phyloP scores from a whole-genome alignment of 805 yeast species.

The Saccharomycopsis sp. region DNA sequence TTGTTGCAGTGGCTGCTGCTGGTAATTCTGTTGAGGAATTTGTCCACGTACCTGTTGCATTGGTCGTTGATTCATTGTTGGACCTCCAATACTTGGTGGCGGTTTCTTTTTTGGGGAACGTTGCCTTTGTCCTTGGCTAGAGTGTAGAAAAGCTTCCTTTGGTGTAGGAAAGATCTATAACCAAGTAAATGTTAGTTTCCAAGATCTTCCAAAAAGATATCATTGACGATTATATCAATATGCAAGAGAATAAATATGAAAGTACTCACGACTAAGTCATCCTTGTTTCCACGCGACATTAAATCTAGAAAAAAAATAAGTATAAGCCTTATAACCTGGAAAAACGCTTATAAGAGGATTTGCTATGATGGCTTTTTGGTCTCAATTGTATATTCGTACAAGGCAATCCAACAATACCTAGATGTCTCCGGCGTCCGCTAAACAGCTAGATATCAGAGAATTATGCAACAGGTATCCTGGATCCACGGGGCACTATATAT shows the following conservation, averaged over 20 bases:
- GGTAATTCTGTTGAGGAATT: slow-evolving; percentile 16
- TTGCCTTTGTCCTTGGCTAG: slow-evolving; percentile 5
- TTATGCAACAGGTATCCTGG: too few species aligned
- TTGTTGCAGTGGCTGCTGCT: slow-evolving; percentile 22
- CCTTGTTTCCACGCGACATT: slow-evolving; percentile 4
- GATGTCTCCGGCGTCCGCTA: too few species aligned
- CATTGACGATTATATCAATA: too few species aligned
- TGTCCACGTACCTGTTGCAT: slow-evolving; percentile 24
- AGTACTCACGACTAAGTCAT: slow-evolving; percentile 13
- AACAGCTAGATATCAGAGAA: too few species aligned
- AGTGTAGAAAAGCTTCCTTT: slow-evolving; percentile 12
- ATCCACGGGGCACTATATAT: background rate
- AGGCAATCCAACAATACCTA: background rate
- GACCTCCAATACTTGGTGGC: slow-evolving; percentile 22
- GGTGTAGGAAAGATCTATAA: slow-evolving; percentile 19
- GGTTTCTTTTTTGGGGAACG: slow-evolving; percentile 22
- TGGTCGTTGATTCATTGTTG: slow-evolving; percentile 22
- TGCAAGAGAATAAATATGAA: too few species aligned
- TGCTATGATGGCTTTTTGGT: background rate
- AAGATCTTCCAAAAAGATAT: background rate
- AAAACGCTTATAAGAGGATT: background rate
- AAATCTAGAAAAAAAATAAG: background rate
- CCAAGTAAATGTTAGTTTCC: background rate
- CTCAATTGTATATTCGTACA: background rate
- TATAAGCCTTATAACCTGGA: background rate